Base-by-base conservation (phyloP, 1,284 basidiomycete genomes). In the Cutaneotrichosporon cavernicola region DNA sequence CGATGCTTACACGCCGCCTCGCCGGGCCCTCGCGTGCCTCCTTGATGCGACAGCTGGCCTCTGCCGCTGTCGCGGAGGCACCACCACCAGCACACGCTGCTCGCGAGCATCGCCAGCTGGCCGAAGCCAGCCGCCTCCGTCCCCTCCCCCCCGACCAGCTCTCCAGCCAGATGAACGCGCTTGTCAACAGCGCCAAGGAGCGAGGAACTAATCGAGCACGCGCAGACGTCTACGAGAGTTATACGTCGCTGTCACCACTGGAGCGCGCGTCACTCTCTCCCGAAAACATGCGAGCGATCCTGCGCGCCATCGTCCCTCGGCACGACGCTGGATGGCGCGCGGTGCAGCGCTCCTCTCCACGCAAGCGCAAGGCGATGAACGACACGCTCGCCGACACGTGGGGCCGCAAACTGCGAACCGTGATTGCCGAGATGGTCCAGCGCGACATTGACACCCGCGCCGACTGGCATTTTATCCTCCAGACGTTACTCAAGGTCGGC, bases 381-480 rank as follows among this genome's bases (percentile, higher is more conserved):
- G 40, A 49, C 32, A 22, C 18, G 14, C 46, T 32, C 22, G 52
- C 53, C 31, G 32, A 36, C 22, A 31, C 14, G 21, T 65, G 63
- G 61, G 63, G 64, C 32, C 10, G 22, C 6, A 56, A 63, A n/a
- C 56, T 69, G 14, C 57, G 58, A 1, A 18, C 65, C 18, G 63
- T 69, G 53, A 64, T 69, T 58, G 21, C 50, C 26, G 52, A 60
- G 30, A 43, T 67, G 14, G 36, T 62, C 11, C 18, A n/a, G 5
- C 60, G 63, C 55, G n/a, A 51, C 11, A 61, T 51, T 6, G 57
- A 58, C 38, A 13, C 53, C 21, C 38, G 58, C 30, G 46, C 32
- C 21, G 68, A 69, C 61, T 69, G 68, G 68, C 51, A 56, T 8
- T 58, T 66, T 50, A 56, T 63, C 9, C 32, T 69, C n/a, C 58